phyloP scores from a whole-genome alignment of 1,139 yeast genomes.

The Pichia sp. region DNA sequence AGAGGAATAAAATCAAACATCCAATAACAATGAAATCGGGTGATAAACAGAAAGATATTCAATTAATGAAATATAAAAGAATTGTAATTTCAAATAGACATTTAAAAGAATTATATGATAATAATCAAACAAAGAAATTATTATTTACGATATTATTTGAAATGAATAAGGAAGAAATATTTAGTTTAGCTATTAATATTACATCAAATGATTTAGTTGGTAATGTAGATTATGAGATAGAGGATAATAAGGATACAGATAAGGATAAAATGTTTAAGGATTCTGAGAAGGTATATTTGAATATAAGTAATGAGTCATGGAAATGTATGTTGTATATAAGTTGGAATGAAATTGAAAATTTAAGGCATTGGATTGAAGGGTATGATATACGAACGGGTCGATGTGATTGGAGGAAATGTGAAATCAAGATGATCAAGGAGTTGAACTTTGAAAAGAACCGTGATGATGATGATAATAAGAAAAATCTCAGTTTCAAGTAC shows the following conservation, averaged over 20 bases:
- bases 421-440: constrained; percentile 7
- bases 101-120: constrained; percentile 19
- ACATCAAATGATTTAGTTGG: background rate
- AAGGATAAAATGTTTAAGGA: constrained; percentile 5
- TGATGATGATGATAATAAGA: constrained; percentile 5
- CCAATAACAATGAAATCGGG: constrained; percentile 8
- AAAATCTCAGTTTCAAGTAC: constrained; percentile 16
- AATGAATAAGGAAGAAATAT: constrained; percentile 20
- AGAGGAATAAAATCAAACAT: constrained; percentile 17
- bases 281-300: constrained; percentile 17
- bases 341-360: constrained; percentile 16
- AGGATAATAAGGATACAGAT: background rate
- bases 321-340: constrained; percentile 21
- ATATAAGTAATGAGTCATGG: constrained; percentile 24
- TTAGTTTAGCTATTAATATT: background rate
- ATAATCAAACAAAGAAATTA: constrained; percentile 13
- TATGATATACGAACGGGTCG: constrained; percentile 3
- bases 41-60: constrained; percentile 3
- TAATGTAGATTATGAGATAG: background rate
- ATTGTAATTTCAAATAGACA: constrained; percentile 26
- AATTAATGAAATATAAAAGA: constrained; percentile 15
- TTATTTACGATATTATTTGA: constrained; percentile 23
- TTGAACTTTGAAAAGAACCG: constrained; percentile 3
- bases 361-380: constrained; percentile 11
- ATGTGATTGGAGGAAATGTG: constrained; percentile 10